Evolutionary conservation across 202 grass and related monocot genomes (phyloP).

Genomic region (Eragrostis tef): DNA sequence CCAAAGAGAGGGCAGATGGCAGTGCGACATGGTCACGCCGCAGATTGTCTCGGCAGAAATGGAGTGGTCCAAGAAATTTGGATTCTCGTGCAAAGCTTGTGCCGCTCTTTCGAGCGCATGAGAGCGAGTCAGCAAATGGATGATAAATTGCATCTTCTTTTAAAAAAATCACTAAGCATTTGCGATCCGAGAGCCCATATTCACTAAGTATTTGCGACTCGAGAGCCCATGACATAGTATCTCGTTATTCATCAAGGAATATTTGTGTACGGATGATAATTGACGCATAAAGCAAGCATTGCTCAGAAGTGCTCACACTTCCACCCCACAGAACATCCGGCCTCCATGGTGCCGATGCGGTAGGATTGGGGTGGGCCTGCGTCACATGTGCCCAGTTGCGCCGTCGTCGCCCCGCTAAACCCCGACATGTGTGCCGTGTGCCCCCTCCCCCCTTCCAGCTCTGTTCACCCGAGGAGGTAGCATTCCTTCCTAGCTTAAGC

Average conservation of each 20-base stretch:
- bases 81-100: background rate
- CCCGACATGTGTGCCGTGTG: background rate
- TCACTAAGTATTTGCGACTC: too few species aligned
- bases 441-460: constrained; percentile 14
- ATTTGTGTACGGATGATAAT: background rate
- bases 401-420: background rate
- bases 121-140: too few species aligned
- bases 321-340: background rate
- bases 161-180: too few species aligned
- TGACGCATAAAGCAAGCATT: background rate
- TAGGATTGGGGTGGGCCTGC: background rate
- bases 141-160: too few species aligned
- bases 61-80: background rate
- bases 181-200: too few species aligned
- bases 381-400: background rate
- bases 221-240: too few species aligned
- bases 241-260: background rate
- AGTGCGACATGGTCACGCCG: background rate
- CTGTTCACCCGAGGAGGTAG: background rate
- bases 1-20: background rate
- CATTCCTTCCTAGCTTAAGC: background rate
- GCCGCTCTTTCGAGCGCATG: background rate
- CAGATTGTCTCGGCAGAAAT: background rate
- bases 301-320: background rate
- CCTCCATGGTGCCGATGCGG: background rate